Base-by-base conservation (phyloP, 2,329 filamentous ascomycete species). In the Aureobasidium zeae region DNA sequence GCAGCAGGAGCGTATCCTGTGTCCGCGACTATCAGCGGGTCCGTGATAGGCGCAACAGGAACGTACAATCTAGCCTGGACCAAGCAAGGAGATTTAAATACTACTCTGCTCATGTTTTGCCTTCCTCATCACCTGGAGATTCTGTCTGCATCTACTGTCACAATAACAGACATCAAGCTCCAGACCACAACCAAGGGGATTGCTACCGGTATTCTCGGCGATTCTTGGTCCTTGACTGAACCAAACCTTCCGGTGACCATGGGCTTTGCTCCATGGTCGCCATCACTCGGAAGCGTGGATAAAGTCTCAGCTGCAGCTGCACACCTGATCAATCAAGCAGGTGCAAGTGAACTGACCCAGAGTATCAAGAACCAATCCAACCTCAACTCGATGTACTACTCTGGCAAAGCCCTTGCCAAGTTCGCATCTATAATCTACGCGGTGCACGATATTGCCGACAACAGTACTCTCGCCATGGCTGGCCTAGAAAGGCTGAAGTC, bases 331-430 rank as follows among this genome's bases (percentile, higher is more conserved):
- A 67, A 72, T 1, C 69, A 79, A 7, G 83, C 86, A 1, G 68
- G 72, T n/a, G 73, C 70, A 15, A 48, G 49, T 13, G 91, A 98
- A 60, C 67, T 94, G 1, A 73, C 76, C 1, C 81, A 91, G 62
- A 73, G 87, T 57, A 85, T 95, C 62, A 62, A 69, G n/a, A 66
- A 68, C 0, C 81, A 91, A 56, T 77, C 78, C 4, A 76, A 91
- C 50, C 68, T 85, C 25, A 76, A 89, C 58, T 94, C 86, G 26
- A 88, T 94, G 78, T 96, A 96, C 63, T 95, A 82, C 62, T 84
- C 83, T 53, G 91, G 91, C 53, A 96, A 70, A 51, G 57, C 59
- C 12, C 51, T 64, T 13, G 61, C 59, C 22, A 63, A 64, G 39
- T 67, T 69, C 38, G 68, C 69, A 0, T 61, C 62, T 2, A 62